Base-by-base conservation (phyloP, 140 eudicot species). In the Bidens hawaiensis region DNA sequence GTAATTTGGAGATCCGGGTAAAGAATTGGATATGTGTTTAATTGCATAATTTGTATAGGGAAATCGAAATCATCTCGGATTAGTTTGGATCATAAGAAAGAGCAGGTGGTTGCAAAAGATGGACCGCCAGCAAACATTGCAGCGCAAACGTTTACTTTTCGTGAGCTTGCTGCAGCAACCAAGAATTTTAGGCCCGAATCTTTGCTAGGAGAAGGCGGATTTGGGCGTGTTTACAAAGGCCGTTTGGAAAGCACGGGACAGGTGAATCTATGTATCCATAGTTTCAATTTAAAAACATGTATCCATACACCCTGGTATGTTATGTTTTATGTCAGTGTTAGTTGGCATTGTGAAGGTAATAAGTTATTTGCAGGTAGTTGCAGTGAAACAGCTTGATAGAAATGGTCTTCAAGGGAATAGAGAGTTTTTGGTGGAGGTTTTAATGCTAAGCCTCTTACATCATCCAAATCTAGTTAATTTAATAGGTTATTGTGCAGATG, bases 401-500 rank as follows among this genome's bases (percentile, higher is more conserved):
- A 91, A 91, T 67, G 98, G 98, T 48, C 96, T 91, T 82, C 96
- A 87, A 73, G 98, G 98, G 60, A 91, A 91, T 53, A 76, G 98
- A 75, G 98, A 91, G 75, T 91, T 87, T 64, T 73, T 87, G 76
- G 98, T 84, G 67, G 98, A 91, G 78, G 98, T 91, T 82, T 86
- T 91, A 33, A 91, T 91, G 98, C 96, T 87, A 72, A 91, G 98
- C 75, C 89, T 91, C 11, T 81, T 91, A 43, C 98, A 91, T 77
- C 98, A 91, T 70, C 82, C 84, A 19, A 91, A 91, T 78, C 90
- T 91, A 14, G 98, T 91, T 51, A 91, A 91, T 81, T 75, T 91
- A 82, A 91, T 87, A n/a, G 98, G 98, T 59, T 91, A 91, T 72
- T 91, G 96, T 71, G 98, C 98, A 65, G 96, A 91, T 76, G 96